These are phyloP conservation scores for Thecamonas trahens DNA, from an alignment of 78 protist species.

Conservation along the genomic window DNA sequence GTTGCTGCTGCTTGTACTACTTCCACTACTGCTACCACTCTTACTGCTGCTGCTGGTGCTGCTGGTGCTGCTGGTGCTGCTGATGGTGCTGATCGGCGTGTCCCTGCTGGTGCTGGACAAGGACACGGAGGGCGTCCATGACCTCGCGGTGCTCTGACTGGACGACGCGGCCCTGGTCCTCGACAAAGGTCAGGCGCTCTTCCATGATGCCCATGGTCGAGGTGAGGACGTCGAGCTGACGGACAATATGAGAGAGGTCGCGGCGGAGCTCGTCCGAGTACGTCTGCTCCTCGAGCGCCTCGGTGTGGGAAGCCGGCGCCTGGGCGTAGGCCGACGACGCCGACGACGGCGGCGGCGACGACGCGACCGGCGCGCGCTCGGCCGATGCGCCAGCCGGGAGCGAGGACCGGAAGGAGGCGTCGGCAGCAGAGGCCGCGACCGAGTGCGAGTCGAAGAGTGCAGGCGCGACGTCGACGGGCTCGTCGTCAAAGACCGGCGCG, in stretches of 20 bases:
- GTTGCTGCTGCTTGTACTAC: no score
- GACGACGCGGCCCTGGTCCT: no score
- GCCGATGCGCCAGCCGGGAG: no score
- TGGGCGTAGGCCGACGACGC: background rate
- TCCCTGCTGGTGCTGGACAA: background rate
- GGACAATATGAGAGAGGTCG: constrained; percentile 17
- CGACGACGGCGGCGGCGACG: no score
- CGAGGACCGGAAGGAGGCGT: no score
- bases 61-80: background rate
- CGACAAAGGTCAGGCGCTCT: constrained; percentile 30
- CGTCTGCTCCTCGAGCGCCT: background rate
- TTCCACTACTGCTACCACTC: background rate
- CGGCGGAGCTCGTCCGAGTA: constrained; percentile 1
- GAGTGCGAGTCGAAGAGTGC: no score
- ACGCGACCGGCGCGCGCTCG: no score
- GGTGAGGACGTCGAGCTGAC: constrained; percentile 47
- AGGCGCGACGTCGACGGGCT: no score
- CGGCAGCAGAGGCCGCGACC: no score
- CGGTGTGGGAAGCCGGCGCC: background rate
- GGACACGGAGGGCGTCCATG: no score
- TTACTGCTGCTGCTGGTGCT: background rate
- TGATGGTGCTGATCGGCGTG: background rate
- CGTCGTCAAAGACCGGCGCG: no score
- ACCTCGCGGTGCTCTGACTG: no score
- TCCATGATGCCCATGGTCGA: constrained; percentile 38